These are phyloP conservation scores for Candida ficus DNA, from an alignment of 805 yeast genomes.

Conservation along the genomic window DNA sequence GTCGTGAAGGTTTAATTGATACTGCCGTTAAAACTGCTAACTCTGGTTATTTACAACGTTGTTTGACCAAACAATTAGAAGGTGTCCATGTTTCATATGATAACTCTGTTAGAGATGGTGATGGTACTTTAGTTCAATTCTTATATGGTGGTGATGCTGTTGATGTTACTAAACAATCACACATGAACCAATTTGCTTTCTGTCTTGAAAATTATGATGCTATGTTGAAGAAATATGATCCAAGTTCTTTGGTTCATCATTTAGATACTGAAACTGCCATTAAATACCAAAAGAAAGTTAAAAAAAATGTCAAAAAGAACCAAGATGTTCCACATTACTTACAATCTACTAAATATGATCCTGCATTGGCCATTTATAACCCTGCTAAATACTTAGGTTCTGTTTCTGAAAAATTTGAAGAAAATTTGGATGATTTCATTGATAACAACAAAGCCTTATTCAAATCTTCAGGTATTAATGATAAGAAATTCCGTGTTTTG, in stretches of 20 bases:
- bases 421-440: constrained; percentile 67
- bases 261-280: constrained; percentile 83
- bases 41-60: constrained; percentile 97
- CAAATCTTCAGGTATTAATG: constrained; percentile 48
- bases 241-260: constrained; percentile 63
- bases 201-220: constrained; percentile 89
- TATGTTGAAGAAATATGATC: constrained; percentile 78
- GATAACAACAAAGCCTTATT: constrained; percentile 50
- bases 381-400: constrained; percentile 91
- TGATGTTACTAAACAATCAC: constrained; percentile 92
- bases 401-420: constrained; percentile 85
- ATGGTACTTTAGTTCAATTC: constrained; percentile 91
- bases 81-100: constrained; percentile 95
- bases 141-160: constrained; percentile 96
- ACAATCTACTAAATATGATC: constrained; percentile 70
- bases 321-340: constrained; percentile 56
- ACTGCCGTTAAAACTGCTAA: constrained; percentile 98
- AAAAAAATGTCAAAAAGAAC: constrained; percentile 66
- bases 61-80: constrained; percentile 95
- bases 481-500: constrained; percentile 85
- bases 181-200: constrained; percentile 89
- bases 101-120: constrained; percentile 92
- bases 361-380: constrained; percentile 76
- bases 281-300: constrained; percentile 74
- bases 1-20: constrained; percentile 99